Base-by-base conservation (phyloP, 345 rosid species). In the Zanthoxylum bungeanum region DNA sequence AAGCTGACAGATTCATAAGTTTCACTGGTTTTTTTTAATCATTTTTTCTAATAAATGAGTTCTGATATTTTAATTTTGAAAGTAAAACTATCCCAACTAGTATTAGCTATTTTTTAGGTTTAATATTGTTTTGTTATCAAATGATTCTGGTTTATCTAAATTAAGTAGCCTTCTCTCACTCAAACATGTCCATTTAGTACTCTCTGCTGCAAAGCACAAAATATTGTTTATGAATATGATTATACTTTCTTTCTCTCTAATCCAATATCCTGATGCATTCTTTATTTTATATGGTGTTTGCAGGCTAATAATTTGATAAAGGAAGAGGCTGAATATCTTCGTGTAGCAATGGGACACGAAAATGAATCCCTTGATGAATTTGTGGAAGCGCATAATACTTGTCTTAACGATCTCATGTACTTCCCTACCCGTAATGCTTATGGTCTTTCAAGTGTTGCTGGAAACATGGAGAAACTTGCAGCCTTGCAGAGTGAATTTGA, bases 381-480 rank as follows among this genome's bases (percentile, higher is more conserved):
- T 79, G 83, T 85, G 60, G 97, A 91, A 73, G 99, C 98, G 63
- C 99, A 87, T 83, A 85, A 85, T 56, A 91, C 91, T 22, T 96
- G 97, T 73, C 71, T 96, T 68, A 93, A 89, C 65, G 97, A 96
- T 85, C 90, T 96, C 72, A 91, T 93, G 96, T 96, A 88, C 85
- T 91, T 93, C 82, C 99, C 99, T 57, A 85, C 92, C 8, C 91
- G 97, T 19, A 83, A 86, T 69, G 96, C 98, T 27, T 91, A 84
- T 58, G 98, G 93, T 77, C 91, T 88, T 60, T 79, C 97, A 34
- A 96, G 98, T 84, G 99, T 96, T 79, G 99, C 98, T 62, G 97
- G 86, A 75, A 89, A 82, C 59, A 78, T 83, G 51, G 99, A 96
- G 77, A 96, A 96, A 84, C 87, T 96, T 63, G 85, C 93, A 22